Base-by-base conservation (phyloP, 1,139 yeast species). In the Debaryomycetaceae sp. region DNA sequence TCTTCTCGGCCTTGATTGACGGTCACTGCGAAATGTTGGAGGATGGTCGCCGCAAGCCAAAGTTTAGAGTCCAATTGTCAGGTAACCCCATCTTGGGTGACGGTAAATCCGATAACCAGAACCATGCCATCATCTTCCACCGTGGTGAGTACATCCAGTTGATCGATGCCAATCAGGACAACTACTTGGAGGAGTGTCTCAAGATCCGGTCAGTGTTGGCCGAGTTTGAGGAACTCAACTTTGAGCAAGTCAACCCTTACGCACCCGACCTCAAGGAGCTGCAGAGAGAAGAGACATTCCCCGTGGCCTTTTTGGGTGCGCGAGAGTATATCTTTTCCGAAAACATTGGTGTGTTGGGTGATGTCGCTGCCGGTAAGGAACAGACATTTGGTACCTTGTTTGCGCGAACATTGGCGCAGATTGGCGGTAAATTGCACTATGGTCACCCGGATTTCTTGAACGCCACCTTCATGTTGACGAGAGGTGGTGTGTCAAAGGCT, bases 401-500 rank as follows among this genome's bases (percentile, higher is more conserved):
- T 51, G 94, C 97, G 25, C 82, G 98, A 73, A 90, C 97, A 29
- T 69, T 90, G 60, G 92, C 98, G 38, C 96, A 87, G 67, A 80
- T 90, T 62, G 98, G 98, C 63, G 97, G 96, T 68, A 90, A 90
- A 56, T 76, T 90, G 58, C 98, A 90, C 73, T 90, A 90, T 66
- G 98, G 98, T 65, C 98, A 90, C 61, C 98, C 98, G 38, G 98
- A 90, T 85, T 90, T 90, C 76, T 68, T 90, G 57, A 90, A 90
- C 51, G 85, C 92, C 44, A 73, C 85, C 35, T 90, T 67, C 53
- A 90, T 90, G 97, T 80, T 85, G 33, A 90, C 98, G 27, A 83
- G 98, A 71, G 97, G 98, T 64, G 98, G 98, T 78, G 90, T 90
- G 37, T 87, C 98, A 25, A 90, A 90, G 64, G 97, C 96, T 41